Evolutionary conservation across 306 rosid genomes (phyloP).

Genomic region (Crataegus laevigata): DNA sequence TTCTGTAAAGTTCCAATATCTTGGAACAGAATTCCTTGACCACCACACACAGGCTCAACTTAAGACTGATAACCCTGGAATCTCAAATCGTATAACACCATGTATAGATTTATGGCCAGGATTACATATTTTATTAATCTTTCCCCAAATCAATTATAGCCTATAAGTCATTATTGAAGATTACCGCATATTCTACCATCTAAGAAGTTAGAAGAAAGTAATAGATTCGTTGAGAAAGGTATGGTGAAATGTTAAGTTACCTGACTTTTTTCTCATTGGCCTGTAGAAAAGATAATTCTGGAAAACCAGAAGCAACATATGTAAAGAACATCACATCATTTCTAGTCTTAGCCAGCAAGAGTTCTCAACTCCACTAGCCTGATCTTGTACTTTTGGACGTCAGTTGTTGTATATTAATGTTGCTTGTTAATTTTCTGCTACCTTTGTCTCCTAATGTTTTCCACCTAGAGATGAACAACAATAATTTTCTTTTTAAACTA

Average conservation of each 20-base stretch:
- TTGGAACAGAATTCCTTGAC: neutral
- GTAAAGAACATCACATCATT: neutral
- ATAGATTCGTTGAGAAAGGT: neutral
- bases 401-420: neutral
- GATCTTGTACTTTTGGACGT: neutral
- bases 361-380: neutral
- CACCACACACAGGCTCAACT: neutral
- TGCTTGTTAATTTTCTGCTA: neutral
- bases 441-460: neutral
- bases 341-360: neutral
- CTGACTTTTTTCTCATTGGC: constrained; percentile 3
- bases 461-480: neutral
- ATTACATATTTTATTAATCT: neutral
- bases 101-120: neutral
- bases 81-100: neutral
- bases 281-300: neutral
- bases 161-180: neutral
- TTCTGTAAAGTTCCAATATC: neutral
- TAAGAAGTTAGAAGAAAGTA: neutral
- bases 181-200: neutral
- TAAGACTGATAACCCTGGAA: neutral
- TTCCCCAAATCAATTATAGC: neutral
- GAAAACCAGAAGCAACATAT: neutral
- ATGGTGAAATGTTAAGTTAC: neutral
- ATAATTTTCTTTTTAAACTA: neutral